phyloP scores from a whole-genome alignment of 257 asterid genomes.

The Schizonepeta tenuifolia region DNA sequence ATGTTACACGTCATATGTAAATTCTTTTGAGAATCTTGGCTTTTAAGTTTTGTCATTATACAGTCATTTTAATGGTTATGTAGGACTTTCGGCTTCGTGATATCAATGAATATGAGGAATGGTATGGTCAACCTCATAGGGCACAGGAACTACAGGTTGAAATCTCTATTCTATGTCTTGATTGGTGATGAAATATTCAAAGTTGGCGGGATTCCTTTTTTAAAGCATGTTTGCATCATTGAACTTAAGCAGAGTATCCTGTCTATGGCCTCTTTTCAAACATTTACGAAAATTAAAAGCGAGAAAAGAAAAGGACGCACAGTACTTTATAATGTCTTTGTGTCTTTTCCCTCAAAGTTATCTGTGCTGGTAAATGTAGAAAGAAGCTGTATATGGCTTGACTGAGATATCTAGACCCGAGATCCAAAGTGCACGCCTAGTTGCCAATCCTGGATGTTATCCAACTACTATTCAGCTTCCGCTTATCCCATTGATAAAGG shows the following conservation, averaged over 20 bases:
- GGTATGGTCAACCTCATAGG: slow-evolving; percentile 95
- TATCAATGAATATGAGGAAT: slow-evolving; percentile 79
- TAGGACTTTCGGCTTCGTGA: slow-evolving; percentile 90
- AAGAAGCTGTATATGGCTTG: slow-evolving; percentile 90
- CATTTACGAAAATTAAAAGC: not conserved
- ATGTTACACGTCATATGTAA: not conserved
- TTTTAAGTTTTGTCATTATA: not conserved
- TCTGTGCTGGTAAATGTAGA: slow-evolving; percentile 50
- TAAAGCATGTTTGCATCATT: not conserved
- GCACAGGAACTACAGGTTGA: slow-evolving; percentile 85
- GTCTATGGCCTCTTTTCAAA: not conserved
- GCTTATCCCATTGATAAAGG: slow-evolving; percentile 87
- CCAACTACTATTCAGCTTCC: slow-evolving; percentile 96
- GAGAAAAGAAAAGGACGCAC: not conserved
- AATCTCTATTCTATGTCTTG: slow-evolving; percentile 19
- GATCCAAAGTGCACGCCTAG: slow-evolving; percentile 74
- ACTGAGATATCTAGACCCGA: slow-evolving; percentile 76
- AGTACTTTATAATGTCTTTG: not conserved
- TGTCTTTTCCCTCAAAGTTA: not conserved
- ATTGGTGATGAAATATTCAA: slow-evolving; percentile 1
- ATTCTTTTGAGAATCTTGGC: not conserved
- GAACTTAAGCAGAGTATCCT: not conserved
- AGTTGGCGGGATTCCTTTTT: not conserved
- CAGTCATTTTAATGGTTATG: slow-evolving; percentile 31
- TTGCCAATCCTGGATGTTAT: slow-evolving; percentile 98